Base-by-base conservation (phyloP, 805 yeast genomes). In the Wickerhamomyces pijperi region DNA sequence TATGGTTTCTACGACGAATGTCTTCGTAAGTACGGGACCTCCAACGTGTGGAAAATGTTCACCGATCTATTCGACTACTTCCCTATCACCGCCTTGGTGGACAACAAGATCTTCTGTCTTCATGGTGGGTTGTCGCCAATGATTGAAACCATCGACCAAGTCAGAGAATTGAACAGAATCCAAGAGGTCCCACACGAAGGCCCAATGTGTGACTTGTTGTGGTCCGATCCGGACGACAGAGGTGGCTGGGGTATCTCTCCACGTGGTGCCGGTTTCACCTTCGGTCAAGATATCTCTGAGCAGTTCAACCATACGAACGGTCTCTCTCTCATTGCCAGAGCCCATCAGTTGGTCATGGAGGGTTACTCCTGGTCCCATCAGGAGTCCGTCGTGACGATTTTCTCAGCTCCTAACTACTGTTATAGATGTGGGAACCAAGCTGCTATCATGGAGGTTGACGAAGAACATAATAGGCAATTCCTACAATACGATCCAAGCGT, bases 161-260 rank as follows among this genome's bases (percentile, higher is more conserved):
- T 87, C 28, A 74, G 95, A 58, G 92, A 82, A 53, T 68, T 87
- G 49, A 86, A 86, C 65, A 74, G 97, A 68, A 75, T 83, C 56
- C 96, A 87, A 64, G 97, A 87, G 65, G 95, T 88, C 36, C 97
- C 97, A 32, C 97, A 87, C 56, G 96, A 88, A 60, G 97, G 97
- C 34, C 94, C 95, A 46, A 86, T 88, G 95, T 88, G 96, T 65
- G 97, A 88, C 60, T 69, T 88, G 53, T 68, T 88, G 49, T 88
- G 97, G 97, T 84, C 95, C 3, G 97, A 88, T 61, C 97, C 97
- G 21, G 97, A 88, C 60, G 96, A 88, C 61, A 72, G 96, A 58
- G 95, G 95, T 51, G 96, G 95, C 53, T 88, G 97, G 97, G 95
- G 95, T 46, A 84, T 88, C 49, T 81, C 92, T 56, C 95, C 96